Base-by-base conservation (phyloP, 2,329 filamentous ascomycete species). In the Karstenula rhodostoma region DNA sequence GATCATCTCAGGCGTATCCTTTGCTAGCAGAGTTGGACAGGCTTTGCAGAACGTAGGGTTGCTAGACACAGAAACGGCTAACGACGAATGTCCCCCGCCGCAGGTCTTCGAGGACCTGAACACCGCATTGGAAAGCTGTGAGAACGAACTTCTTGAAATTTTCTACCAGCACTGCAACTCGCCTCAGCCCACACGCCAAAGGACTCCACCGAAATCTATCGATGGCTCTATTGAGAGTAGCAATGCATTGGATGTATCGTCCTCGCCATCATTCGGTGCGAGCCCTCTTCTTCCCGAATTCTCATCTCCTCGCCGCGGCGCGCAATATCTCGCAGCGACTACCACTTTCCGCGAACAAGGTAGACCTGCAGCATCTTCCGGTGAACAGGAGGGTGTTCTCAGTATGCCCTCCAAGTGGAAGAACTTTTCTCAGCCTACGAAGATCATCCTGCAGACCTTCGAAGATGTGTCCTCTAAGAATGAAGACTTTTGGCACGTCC, bases 391-490 rank as follows among this genome's bases (percentile, higher is more conserved):
- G n/a, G 51, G 61, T 13, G 61, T 64, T 3, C 9, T 61, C 0
- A 33, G 55, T 3, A 48, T 68, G 0, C 65, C 72, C 7, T 84
- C 86, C 1, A 90, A 89, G 72, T 98, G 94, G 91, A 89, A 90
- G 70, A 88, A 89, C 67, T 96, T 97, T 77, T 92, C 91, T 66
- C 93, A 97, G 74, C 95, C 95, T 0, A 86, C 98, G 8, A 91
- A 92, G 1, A 87, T 99, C 49, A 92, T 99, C 77, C 85, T 99
- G 25, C 94, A 97, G 75, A 92, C 95, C n/a, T 98, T 99, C 80
- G 90, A 95, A 73, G 91, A 93, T 47, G 82, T 97, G 13, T 96
- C 92, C 54, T 83, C 88, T 55, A 89, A 91, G 76, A 95, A 94
- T 72, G 93, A 97, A 77, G 94, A 97, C 77, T 98, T 98, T 75